Evolutionary conservation across 2,329 filamentous ascomycete genomes (phyloP), one percentile per base, ranked within the genome.

Genomic region (Aspergillus piperis): DNA sequence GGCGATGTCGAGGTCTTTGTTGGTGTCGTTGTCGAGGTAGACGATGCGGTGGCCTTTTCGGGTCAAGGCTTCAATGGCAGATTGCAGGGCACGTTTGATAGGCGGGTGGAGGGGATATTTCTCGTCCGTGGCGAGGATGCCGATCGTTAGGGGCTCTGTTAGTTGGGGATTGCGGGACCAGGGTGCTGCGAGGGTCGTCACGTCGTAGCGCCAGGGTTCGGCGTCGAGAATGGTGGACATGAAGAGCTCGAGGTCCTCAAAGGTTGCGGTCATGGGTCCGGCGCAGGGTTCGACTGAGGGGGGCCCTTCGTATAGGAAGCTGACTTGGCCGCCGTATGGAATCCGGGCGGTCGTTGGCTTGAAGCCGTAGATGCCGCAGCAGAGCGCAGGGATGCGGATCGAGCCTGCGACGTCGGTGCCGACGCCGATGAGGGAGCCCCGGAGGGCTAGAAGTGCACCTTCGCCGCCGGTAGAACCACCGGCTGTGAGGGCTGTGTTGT

Each of bases 51-150:
- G 82, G 0, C 84, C 84, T 0, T 77, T 76, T 0, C 66, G 70
- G 36, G 73, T 66, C 3, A 87, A 67, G 0, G 65, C 66, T 0
- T 71, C 69, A 0, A 77, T 70, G 0, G 81, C 81, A 0, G 66
- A 70, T 5, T 80, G 71, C 1, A 86, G 61, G 1, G 80, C 74
- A 2, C 82, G 75, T 1, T 73, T 76, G 1, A 86, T 77, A 0
- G 83, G 81, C 0, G 84, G 83, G 23, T 84, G 82, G 0, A 85
- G 71, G 0, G 81, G 82, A 30, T 80, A 80, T 1, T 79, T 70
- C 0, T 77, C 71, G 62, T 84, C 81, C 48, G 82, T 80, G 2
- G 77, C 59, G 10, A 84, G 66, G 1, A 86, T 63, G 0, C 84
- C 84, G 41, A 87, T 80, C 0, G 75, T 76, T 3, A 86, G 62